These are phyloP conservation scores for Crataegus laevigata DNA, from an alignment of 306 rosid genomes.

Conservation along the genomic window DNA sequence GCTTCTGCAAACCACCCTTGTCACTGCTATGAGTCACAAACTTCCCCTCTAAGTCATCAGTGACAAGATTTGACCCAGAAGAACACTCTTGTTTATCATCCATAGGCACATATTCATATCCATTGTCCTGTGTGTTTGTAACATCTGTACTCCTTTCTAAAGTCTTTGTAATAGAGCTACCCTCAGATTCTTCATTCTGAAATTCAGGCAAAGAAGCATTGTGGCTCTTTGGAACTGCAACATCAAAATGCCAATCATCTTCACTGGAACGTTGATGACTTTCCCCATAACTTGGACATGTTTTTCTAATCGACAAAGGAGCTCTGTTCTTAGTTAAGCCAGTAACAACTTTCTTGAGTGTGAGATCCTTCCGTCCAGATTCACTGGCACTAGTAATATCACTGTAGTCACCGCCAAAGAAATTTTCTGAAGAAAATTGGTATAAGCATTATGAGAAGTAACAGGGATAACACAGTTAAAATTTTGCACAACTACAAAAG, in stretches of 20 bases:
- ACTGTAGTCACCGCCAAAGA: conserved; percentile 49
- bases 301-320: conserved; percentile 51
- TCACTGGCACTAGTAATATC: conserved; percentile 52
- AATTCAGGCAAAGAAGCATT: conserved; percentile 26
- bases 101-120: conserved; percentile 58
- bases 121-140: conserved; percentile 48
- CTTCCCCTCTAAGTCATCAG: conserved; percentile 44
- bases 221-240: conserved; percentile 51
- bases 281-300: conserved; percentile 38
- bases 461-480: background rate
- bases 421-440: conserved; percentile 42
- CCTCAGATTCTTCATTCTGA: conserved; percentile 68
- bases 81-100: conserved; percentile 80
- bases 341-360: conserved; percentile 30
- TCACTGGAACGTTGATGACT: conserved; percentile 34
- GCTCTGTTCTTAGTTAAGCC: conserved; percentile 34
- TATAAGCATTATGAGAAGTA: background rate
- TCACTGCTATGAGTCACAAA: conserved; percentile 40
- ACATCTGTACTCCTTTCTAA: conserved; percentile 56
- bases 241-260: conserved; percentile 74
- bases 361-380: conserved; percentile 45
- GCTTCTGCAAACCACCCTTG: conserved; percentile 27
- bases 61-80: conserved; percentile 50
- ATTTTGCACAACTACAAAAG: background rate
- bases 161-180: conserved; percentile 68